A percentile compares a stretch with the other conserved stretches of the same genome.
These are phyloP conservation scores for Dimocarpus longan DNA, from an alignment of 345 rosid genomes.

Conservation along the genomic window DNA sequence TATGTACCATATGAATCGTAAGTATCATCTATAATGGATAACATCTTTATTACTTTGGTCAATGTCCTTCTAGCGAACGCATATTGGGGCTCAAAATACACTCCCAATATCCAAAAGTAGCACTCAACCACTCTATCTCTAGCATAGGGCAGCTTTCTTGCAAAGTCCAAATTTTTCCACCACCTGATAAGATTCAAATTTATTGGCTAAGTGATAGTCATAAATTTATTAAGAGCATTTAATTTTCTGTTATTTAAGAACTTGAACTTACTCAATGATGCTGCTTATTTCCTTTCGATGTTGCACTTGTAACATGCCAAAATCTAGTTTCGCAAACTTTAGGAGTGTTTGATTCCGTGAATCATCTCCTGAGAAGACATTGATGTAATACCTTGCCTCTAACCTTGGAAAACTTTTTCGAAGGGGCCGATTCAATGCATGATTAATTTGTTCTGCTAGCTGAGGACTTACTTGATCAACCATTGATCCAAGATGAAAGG, in stretches of 20 bases:
- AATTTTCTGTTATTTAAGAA: no score
- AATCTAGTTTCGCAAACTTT: constrained; percentile 35
- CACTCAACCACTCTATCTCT: constrained; percentile 25
- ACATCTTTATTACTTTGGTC: constrained; percentile 14
- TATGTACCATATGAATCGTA: constrained; percentile 31
- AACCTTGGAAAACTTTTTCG: constrained; percentile 19
- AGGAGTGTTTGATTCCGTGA: background rate
- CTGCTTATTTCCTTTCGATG: constrained; percentile 18
- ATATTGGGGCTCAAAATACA: constrained; percentile 19
- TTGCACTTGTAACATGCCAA: constrained; percentile 8
- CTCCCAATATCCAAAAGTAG: constrained; percentile 18
- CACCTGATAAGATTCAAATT: constrained; percentile 18
- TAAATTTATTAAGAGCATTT: no score
- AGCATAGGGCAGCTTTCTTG: constrained; percentile 20
- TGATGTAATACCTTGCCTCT: constrained; percentile 21
- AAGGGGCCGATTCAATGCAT: background rate
- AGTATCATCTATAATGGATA: constrained; percentile 30
- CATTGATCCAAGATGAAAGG: constrained; percentile 4
- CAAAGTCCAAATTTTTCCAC: constrained; percentile 27
- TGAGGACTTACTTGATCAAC: background rate
- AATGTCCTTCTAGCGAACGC: background rate
- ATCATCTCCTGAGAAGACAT: constrained; percentile 21
- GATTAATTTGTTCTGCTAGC: background rate
- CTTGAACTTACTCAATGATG: constrained; percentile 10
- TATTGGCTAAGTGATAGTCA: background rate